phyloP scores from a whole-genome alignment of 2,329 filamentous ascomycete species.

The Aspergillus sp. region DNA sequence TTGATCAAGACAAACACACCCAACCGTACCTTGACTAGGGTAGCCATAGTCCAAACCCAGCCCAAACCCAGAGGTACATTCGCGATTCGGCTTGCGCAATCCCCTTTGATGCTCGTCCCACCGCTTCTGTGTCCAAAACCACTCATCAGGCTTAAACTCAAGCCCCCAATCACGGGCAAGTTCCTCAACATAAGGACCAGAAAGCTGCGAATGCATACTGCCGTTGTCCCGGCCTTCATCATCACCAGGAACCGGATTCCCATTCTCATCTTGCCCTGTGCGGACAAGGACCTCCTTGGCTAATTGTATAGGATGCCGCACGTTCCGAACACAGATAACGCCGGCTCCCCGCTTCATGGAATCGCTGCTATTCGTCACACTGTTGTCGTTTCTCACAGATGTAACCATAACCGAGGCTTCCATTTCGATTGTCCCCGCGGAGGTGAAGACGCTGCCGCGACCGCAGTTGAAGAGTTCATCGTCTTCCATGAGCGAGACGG shows the following conservation, averaged over 20 bases:
- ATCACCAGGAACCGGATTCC: slow-evolving; percentile 47
- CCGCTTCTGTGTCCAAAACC: slow-evolving; percentile 75
- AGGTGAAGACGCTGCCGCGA: slow-evolving; percentile 82
- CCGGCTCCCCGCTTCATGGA: slow-evolving; percentile 74
- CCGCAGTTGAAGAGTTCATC: slow-evolving; percentile 82
- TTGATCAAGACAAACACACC: slow-evolving; percentile 77
- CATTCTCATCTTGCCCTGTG: slow-evolving; percentile 56
- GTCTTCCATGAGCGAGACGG: slow-evolving; percentile 74
- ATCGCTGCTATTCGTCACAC: slow-evolving; percentile 26
- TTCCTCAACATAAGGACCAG: slow-evolving; percentile 66
- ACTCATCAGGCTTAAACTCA: slow-evolving; percentile 66
- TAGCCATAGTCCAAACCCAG: slow-evolving; percentile 19
- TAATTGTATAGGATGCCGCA: slow-evolving; percentile 78
- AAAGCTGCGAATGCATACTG: slow-evolving; percentile 64
- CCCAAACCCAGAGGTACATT: neutral
- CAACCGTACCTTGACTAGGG: slow-evolving; percentile 81
- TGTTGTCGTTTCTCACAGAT: slow-evolving; percentile 18
- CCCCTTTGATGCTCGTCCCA: slow-evolving; percentile 77
- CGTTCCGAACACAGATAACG: slow-evolving; percentile 68
- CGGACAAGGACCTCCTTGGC: slow-evolving; percentile 68
- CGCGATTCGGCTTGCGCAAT: slow-evolving; percentile 28
- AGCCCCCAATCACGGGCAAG: slow-evolving; percentile 64
- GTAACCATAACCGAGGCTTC: slow-evolving; percentile 88
- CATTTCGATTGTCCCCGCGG: slow-evolving; percentile 78
- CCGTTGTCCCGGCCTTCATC: slow-evolving; percentile 32